Conservation (phyloP, 1,284 basidiomycete species). For the Rhodotorula sp. region DNA sequence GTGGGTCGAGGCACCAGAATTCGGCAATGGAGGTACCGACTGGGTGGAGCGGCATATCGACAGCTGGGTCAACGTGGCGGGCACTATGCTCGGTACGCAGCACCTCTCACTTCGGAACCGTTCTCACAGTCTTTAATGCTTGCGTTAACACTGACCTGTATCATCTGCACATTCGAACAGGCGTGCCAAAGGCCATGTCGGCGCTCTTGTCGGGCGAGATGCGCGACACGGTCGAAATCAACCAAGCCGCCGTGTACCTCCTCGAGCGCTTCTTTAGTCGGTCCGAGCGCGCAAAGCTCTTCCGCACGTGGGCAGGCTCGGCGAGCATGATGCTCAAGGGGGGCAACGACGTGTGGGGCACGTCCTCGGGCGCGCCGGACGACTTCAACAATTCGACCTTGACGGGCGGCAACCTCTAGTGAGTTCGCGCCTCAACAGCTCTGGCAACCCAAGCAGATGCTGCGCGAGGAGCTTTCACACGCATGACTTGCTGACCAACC, state of each 20-base stretch:
- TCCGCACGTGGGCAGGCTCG: constrained; percentile 92
- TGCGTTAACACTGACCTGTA: background rate
- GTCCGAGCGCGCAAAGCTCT: constrained; percentile 82
- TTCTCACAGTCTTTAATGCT: background rate
- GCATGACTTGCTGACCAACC: background rate
- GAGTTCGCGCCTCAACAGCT: background rate
- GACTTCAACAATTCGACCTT: constrained; percentile 60
- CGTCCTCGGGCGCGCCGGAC: constrained; percentile 61
- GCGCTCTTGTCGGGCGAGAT: constrained; percentile 92
- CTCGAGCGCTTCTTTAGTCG: constrained; percentile 78
- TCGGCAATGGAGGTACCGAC: constrained; percentile 77
- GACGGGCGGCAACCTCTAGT: constrained; percentile 39
- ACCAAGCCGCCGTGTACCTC: constrained; percentile 56
- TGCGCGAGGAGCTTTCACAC: background rate
- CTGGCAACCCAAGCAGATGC: background rate
- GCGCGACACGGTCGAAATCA: constrained; percentile 58
- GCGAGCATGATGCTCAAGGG: constrained; percentile 42
- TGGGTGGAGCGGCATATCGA: constrained; percentile 80
- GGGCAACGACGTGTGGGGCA: constrained; percentile 75
- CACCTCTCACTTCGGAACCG: constrained; percentile 13
- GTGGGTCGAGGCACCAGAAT: constrained; percentile 82
- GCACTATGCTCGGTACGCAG: constrained; percentile 65
- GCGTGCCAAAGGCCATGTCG: constrained; percentile 83
- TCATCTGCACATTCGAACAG: constrained; percentile 27
- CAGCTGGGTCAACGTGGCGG: constrained; percentile 68